These are phyloP conservation scores for Coniosporium apollinis DNA, from an alignment of 495 filamentous ascomycete species.

Conservation along the genomic window DNA sequence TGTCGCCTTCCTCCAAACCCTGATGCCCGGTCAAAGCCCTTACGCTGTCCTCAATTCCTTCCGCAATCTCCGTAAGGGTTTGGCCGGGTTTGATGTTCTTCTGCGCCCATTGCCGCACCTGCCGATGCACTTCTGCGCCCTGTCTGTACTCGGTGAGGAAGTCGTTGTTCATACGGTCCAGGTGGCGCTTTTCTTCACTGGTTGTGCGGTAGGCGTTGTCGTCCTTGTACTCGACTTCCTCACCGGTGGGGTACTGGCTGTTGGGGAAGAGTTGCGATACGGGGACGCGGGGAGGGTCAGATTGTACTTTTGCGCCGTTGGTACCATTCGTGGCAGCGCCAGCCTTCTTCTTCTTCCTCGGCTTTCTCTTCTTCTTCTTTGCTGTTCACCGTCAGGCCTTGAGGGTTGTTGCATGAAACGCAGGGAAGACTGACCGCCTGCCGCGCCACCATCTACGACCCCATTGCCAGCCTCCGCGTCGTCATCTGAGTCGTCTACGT, in stretches of 20 bases:
- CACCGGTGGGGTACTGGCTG: conserved; percentile 34
- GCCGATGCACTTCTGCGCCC: conserved; percentile 43
- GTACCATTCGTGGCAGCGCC: conserved; percentile 6
- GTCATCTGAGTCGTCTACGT: conserved; percentile 26
- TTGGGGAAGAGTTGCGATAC: conserved; percentile 34
- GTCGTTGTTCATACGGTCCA: conserved; percentile 35
- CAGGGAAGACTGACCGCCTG: too few species aligned
- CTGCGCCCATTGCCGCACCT: conserved; percentile 42
- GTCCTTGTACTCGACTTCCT: conserved; percentile 32
- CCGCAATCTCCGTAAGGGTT: conserved; percentile 40
- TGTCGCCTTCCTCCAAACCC: conserved; percentile 41
- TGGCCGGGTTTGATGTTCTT: conserved; percentile 38
- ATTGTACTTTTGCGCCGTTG: conserved; percentile 27
- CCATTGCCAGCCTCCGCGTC: conserved; percentile 17
- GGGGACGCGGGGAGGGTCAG: conserved; percentile 37
- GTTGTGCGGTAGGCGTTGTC: conserved; percentile 42
- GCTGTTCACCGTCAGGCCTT: too few species aligned
- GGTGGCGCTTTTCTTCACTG: conserved; percentile 39
- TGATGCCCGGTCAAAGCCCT: conserved; percentile 37
- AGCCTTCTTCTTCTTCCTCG: conserved; percentile 21
- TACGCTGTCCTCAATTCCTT: conserved; percentile 44
- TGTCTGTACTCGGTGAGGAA: conserved; percentile 44
- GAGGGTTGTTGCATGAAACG: too few species aligned
- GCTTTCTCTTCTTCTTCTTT: conserved; percentile 40
- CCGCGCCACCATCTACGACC: conserved; percentile 12